phyloP scores from a whole-genome alignment of 2,329 filamentous ascomycete species.

The Endocalyx cinctus region DNA sequence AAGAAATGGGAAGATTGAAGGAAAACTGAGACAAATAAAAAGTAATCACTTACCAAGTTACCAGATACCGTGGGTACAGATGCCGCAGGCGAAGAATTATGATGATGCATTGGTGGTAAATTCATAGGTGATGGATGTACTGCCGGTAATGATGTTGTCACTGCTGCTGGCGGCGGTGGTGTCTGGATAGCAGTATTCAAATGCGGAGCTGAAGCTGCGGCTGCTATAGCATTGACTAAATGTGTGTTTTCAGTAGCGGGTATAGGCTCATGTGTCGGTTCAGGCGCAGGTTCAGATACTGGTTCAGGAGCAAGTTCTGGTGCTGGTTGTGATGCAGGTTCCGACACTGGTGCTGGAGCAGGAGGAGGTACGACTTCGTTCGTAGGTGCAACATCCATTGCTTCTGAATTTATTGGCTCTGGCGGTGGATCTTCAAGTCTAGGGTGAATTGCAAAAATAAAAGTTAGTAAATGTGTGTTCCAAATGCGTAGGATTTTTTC shows the following conservation, averaged over 20 bases:
- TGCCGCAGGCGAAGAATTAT: conserved; percentile 26
- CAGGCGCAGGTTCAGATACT: conserved; percentile 4
- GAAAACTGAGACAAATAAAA: too few relatives aligned
- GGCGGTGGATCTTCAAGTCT: too few relatives aligned
- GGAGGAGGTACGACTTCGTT: conserved; percentile 11
- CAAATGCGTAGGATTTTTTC: too few relatives aligned
- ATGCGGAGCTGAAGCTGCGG: neutral
- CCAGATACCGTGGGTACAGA: conserved; percentile 25
- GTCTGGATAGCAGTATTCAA: neutral
- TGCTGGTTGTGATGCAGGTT: conserved; percentile 8
- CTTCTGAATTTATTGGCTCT: too few relatives aligned
- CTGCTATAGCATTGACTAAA: neutral
- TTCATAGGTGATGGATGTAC: conserved; percentile 3
- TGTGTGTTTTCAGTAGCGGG: neutral
- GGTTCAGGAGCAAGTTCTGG: conserved; percentile 6
- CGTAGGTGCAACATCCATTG: too few relatives aligned
- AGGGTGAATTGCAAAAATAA: too few relatives aligned
- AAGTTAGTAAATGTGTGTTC: too few relatives aligned
- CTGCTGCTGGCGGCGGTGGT: conserved; percentile 1
- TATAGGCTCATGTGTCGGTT: conserved; percentile 4
- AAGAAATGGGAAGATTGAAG: conserved; percentile 7
- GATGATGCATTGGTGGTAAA: neutral
- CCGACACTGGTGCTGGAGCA: conserved; percentile 4
- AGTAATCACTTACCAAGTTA: conserved; percentile 24
- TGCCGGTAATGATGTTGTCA: conserved; percentile 2